A percentile compares a stretch with the other conserved stretches of the same genome.
These are phyloP conservation scores for Boeremia exigua DNA, from an alignment of 2,329 filamentous ascomycete genomes.

Conservation along the genomic window DNA sequence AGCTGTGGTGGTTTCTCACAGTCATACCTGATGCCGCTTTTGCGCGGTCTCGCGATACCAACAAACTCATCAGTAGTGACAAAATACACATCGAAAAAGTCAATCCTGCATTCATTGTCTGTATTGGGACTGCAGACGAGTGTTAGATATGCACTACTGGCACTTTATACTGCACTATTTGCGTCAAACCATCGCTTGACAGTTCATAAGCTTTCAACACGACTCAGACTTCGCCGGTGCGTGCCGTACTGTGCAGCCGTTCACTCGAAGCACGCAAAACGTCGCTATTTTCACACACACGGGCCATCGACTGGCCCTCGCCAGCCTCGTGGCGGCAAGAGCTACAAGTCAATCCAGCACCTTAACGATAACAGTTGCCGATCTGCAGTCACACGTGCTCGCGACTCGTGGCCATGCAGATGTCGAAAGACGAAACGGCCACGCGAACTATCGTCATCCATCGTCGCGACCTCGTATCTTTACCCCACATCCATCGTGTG, in stretches of 20 bases:
- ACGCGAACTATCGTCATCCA: background rate
- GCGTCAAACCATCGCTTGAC: slow-evolving; percentile 3
- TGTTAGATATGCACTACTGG: slow-evolving; percentile 3
- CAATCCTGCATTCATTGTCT: slow-evolving; percentile 4
- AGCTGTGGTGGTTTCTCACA: slow-evolving; percentile 2
- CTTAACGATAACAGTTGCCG: background rate
- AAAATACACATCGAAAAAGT: background rate
- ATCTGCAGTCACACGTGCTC: slow-evolving; percentile 2
- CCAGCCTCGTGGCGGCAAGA: background rate
- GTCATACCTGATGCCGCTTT: slow-evolving; percentile 1
- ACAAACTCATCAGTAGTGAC: background rate
- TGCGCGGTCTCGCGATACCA: background rate
- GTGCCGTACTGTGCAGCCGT: slow-evolving; percentile 6
- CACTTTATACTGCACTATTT: slow-evolving; percentile 5
- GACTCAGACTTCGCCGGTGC: slow-evolving; percentile 10
- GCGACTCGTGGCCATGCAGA: slow-evolving; percentile 1
- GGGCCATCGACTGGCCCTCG: background rate
- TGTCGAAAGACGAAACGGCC: slow-evolving; percentile 1
- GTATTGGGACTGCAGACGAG: background rate
- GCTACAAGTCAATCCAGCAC: background rate
- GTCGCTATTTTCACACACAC: background rate
- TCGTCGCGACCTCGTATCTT: background rate
- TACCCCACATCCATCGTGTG: background rate
- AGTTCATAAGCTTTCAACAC: slow-evolving; percentile 9
- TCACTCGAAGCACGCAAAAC: slow-evolving; percentile 6